Evolutionary conservation across 345 rosid genomes (phyloP).

Genomic region (Aquilaria yunnanensis): DNA sequence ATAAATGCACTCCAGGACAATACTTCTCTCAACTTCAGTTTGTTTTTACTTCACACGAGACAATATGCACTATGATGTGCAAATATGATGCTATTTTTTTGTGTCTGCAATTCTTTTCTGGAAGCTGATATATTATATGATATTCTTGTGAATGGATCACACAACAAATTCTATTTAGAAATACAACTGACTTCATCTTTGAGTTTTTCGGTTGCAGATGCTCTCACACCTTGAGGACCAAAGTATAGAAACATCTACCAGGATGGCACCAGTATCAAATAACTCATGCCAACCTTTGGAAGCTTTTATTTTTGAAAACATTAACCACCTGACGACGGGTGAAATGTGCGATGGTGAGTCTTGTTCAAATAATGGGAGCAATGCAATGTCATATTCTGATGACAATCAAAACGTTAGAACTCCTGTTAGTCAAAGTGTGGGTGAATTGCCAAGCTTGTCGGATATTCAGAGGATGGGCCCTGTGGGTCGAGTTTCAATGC

Average conservation of each 20-base stretch:
- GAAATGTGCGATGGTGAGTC: constrained; percentile 15
- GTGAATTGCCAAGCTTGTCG: constrained; percentile 35
- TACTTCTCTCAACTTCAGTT: no score
- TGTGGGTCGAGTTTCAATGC: constrained; percentile 56
- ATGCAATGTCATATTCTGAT: neutral
- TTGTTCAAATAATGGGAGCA: neutral
- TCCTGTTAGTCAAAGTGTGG: constrained; percentile 12
- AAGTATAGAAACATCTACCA: constrained; percentile 10
- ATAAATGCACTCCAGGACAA: no score
- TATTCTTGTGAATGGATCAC: no score
- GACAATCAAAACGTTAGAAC: constrained; percentile 8
- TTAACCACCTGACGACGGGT: constrained; percentile 17
- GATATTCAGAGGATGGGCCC: constrained; percentile 57
- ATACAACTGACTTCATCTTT: constrained; percentile 11
- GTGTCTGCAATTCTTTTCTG: no score
- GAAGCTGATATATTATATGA: no score
- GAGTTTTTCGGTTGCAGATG: constrained; percentile 27
- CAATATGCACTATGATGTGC: no score
- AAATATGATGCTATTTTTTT: no score
- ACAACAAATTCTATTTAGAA: no score
- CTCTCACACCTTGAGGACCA: constrained; percentile 26
- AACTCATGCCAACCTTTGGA: constrained; percentile 19
- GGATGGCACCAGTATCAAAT: constrained; percentile 14
- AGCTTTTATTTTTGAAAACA: constrained; percentile 19
- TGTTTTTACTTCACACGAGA: no score